These are phyloP conservation scores for Glaciozyma martinii DNA, from an alignment of 768 basidiomycete genomes.

Conservation along the genomic window DNA sequence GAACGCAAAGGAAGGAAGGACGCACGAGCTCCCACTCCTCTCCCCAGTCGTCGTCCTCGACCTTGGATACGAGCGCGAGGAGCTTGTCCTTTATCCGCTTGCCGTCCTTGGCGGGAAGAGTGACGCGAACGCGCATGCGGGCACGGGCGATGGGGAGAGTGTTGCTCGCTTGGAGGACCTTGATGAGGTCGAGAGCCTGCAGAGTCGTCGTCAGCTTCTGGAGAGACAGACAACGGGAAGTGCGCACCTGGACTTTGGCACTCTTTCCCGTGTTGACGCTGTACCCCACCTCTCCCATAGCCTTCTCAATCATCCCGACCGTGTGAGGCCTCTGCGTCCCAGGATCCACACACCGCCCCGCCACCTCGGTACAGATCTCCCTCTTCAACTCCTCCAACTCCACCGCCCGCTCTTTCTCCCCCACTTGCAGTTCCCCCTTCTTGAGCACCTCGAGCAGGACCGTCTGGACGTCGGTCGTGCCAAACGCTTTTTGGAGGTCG, in stretches of 20 bases:
- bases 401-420: constrained; percentile 91
- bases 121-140: constrained; percentile 79
- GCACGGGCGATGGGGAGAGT: constrained; percentile 89
- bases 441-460: constrained; percentile 86
- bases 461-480: constrained; percentile 58
- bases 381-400: constrained; percentile 68
- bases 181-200: constrained; percentile 82
- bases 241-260: constrained; percentile 82
- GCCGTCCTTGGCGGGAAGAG: constrained; percentile 60
- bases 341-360: constrained; percentile 94
- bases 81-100: constrained; percentile 63
- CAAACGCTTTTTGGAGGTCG: constrained; percentile 87
- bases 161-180: constrained; percentile 65
- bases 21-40: constrained; percentile 82
- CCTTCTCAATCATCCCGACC: constrained; percentile 93
- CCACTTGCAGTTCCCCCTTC: constrained; percentile 94
- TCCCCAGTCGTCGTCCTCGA: constrained; percentile 66
- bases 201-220: background rate
- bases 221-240: background rate
- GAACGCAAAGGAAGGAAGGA: constrained; percentile 10
- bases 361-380: constrained; percentile 88
- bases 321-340: constrained; percentile 79
- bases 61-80: constrained; percentile 61
- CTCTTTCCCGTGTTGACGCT: constrained; percentile 80
- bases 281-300: constrained; percentile 89